Conservation (phyloP, 2,329 filamentous ascomycete genomes). For the Aspergillus sp. region DNA sequence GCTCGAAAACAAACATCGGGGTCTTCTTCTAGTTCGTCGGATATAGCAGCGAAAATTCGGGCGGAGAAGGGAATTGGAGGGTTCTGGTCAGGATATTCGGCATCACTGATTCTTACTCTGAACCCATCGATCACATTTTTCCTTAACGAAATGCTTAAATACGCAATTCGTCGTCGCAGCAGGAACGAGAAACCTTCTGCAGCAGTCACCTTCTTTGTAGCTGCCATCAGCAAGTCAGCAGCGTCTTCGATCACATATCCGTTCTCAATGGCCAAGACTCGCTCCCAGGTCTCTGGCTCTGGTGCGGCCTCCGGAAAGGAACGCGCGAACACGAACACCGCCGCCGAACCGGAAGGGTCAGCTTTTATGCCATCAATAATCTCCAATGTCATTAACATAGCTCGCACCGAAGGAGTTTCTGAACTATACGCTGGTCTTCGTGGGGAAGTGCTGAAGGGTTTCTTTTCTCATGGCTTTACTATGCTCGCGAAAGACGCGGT, state of each 20-base stretch:
- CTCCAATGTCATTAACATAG: slow-evolving; percentile 58
- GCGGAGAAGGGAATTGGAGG: slow-evolving; percentile 70
- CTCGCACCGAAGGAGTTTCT: slow-evolving; percentile 62
- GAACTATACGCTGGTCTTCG: slow-evolving; percentile 75
- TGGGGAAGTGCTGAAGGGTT: slow-evolving; percentile 77
- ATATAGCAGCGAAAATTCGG: slow-evolving; percentile 65
- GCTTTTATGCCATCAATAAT: slow-evolving; percentile 56
- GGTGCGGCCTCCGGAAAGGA: slow-evolving; percentile 21
- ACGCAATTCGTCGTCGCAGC: slow-evolving; percentile 55
- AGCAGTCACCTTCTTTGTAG: slow-evolving; percentile 62
- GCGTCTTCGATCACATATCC: slow-evolving; percentile 80
- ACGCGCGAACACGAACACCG: slow-evolving; percentile 23
- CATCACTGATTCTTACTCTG: slow-evolving; percentile 73
- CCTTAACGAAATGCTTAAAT: slow-evolving; percentile 70
- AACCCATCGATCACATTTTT: slow-evolving; percentile 88
- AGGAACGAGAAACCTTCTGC: slow-evolving; percentile 55
- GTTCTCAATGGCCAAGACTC: slow-evolving; percentile 79
- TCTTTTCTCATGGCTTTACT: slow-evolving; percentile 81
- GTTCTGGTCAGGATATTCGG: slow-evolving; percentile 87
- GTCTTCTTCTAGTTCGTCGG: slow-evolving; percentile 41
- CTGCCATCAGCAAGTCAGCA: slow-evolving; percentile 74
- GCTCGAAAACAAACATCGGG: slow-evolving; percentile 73
- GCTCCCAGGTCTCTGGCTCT: slow-evolving; percentile 60
- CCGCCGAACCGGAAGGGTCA: slow-evolving; percentile 10
- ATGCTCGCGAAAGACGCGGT: slow-evolving; percentile 83